phyloP scores from a whole-genome alignment of 768 basidiomycete genomes.

The Nevesoporus exiguus region DNA sequence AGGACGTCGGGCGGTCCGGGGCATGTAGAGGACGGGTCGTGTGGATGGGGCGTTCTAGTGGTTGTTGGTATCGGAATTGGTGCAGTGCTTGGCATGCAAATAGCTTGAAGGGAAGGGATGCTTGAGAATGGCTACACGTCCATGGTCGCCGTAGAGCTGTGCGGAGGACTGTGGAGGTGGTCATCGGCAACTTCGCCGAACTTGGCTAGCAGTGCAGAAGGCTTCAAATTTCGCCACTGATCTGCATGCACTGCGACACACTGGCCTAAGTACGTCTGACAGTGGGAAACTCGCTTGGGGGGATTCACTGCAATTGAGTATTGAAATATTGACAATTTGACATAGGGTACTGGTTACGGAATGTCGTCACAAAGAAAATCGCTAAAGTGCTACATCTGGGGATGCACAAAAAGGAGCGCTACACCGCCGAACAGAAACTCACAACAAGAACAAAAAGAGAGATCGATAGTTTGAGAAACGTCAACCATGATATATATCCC shows the following conservation, averaged over 20 bases:
- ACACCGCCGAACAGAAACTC: not conserved
- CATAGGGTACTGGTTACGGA: not conserved
- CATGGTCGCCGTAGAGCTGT: constrained; percentile 1
- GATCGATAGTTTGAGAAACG: not conserved
- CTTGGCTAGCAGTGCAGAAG: too few species aligned
- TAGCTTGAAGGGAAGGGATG: not conserved
- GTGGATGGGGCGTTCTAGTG: constrained; percentile 14
- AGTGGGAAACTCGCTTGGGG: not conserved
- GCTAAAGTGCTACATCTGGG: constrained; percentile 7
- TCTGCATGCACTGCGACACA: too few species aligned
- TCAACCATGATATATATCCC: constrained; percentile 18
- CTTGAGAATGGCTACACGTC: not conserved
- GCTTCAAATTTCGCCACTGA: too few species aligned
- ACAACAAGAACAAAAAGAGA: not conserved
- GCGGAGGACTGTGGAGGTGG: constrained; percentile 2
- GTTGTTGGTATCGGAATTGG: not conserved
- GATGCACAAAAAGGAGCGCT: not conserved
- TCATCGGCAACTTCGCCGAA: not conserved
- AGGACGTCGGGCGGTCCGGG: constrained; percentile 26
- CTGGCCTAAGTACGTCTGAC: too few species aligned
- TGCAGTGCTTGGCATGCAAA: not conserved
- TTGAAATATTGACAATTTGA: not conserved
- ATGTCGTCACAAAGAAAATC: not conserved
- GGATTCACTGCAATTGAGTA: not conserved
- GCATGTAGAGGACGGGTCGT: constrained; percentile 3